Base-by-base conservation (phyloP, 352 stramenopile species). In the Globisporangium canariense region DNA sequence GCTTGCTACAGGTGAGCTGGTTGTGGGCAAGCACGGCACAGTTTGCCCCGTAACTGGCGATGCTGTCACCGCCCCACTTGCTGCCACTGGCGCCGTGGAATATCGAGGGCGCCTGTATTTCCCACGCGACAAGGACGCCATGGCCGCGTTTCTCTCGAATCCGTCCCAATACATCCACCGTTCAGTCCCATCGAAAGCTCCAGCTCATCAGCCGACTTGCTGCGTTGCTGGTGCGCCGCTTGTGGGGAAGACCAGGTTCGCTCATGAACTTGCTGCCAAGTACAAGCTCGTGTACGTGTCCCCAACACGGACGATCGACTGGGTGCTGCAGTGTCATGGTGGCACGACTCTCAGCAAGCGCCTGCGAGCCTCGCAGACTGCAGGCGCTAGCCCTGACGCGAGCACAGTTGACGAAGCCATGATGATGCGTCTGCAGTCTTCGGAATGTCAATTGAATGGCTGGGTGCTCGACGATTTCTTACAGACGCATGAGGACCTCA, bases 81-180 rank as follows among this genome's bases (percentile, higher is more conserved):
- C 8, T 30, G 50, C 0, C 55, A 51, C 4, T 22, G 66, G 69
- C 20, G 68, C 90, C 2, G 43, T 78, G 7, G 5, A 57, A 41
- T 77, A 87, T 53, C 77, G 78, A n/a, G 62, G 71, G 4, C 75
- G 86, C 3, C 52, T 90, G 40, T 93, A 93, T 60, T 93, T 93
- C 43, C 75, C 77, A 34, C 22, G 51, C 43, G 77, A 66, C 7
- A 36, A 22, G 8, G 60, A 77, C 11, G 67, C 65, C 0, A 43
- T 64, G 4, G 30, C 60, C 20, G 43, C 65, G 16, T 79, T 74
- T 36, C 45, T 65, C 40, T 25, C 45, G 0, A 58, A 63, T 13
- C 73, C 76, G 7, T 71, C 69, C 18, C 51, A 34, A 20, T 71
- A 57, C 40, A 28, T 62, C 3, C 22, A 20, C 10, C 20, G 13